Evolutionary conservation across 1,284 basidiomycete genomes (phyloP).

Genomic region (Sutorius eximius): DNA sequence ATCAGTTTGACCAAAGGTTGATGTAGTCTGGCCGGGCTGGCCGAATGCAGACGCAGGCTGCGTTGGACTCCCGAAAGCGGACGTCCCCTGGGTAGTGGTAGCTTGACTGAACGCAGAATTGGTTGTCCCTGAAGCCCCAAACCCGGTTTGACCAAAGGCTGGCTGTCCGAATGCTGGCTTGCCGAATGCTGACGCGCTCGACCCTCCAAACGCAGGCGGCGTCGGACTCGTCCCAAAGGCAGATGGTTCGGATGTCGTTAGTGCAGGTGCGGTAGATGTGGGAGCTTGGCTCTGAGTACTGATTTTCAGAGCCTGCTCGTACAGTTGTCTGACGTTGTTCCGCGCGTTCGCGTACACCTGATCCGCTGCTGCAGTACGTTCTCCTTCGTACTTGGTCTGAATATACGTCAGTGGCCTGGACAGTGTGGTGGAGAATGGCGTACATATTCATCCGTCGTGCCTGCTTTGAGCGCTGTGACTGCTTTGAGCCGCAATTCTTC

Average conservation of each 20-base stretch:
- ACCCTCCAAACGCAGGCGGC: slow-evolving; percentile 37
- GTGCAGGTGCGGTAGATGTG: slow-evolving; percentile 14
- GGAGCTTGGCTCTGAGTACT: slow-evolving; percentile 16
- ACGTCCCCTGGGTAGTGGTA: slow-evolving; percentile 31
- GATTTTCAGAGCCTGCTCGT: slow-evolving; percentile 49
- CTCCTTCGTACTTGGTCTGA: slow-evolving; percentile 58
- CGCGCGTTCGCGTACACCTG: slow-evolving; percentile 46
- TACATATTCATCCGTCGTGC: slow-evolving; percentile 67
- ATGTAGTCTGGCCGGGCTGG: slow-evolving; percentile 25
- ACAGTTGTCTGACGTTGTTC: slow-evolving; percentile 48
- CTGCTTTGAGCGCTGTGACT: slow-evolving; percentile 54
- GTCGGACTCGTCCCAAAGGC: slow-evolving; percentile 15
- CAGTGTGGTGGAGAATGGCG: not conserved
- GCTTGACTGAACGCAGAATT: slow-evolving; percentile 39
- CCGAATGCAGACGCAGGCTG: slow-evolving; percentile 40
- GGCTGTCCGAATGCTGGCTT: slow-evolving; percentile 37
- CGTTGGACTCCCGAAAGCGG: slow-evolving; percentile 42
- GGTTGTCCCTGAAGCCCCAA: slow-evolving; percentile 26
- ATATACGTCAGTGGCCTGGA: not conserved
- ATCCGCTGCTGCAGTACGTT: slow-evolving; percentile 42
- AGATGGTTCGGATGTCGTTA: slow-evolving; percentile 28
- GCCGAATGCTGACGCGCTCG: slow-evolving; percentile 36
- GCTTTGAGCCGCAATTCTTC: slow-evolving; percentile 83
- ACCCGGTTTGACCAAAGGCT: slow-evolving; percentile 39
- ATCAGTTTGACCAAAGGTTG: slow-evolving; percentile 29